Percentiles rank a stretch among this genome's conserved stretches.
Evolutionary conservation across 192 early-diverging fungal genomes (phyloP).

Genomic region (Entomortierella beljakovae): DNA sequence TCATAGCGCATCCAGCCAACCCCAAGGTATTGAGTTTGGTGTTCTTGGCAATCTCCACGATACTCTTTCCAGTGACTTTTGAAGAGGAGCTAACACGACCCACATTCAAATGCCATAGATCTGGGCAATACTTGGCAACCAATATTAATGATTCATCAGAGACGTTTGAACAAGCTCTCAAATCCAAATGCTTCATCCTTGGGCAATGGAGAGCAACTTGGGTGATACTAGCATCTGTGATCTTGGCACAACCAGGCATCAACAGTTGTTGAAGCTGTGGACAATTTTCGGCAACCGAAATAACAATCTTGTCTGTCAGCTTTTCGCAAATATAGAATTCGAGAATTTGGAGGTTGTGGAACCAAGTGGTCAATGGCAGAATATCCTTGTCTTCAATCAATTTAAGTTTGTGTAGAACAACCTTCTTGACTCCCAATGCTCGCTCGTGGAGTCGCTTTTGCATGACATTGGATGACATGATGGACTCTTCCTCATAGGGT

Average conservation of each 20-base stretch:
- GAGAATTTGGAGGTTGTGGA: conserved; percentile 48
- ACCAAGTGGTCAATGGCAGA: conserved; percentile 37
- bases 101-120: conserved; percentile 61
- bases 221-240: conserved; percentile 58
- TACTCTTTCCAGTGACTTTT: conserved; percentile 57
- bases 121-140: conserved; percentile 57
- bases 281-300: conserved; percentile 49
- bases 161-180: conserved; percentile 61
- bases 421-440: conserved; percentile 26
- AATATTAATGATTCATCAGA: conserved; percentile 55
- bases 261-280: conserved; percentile 55
- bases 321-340: conserved; percentile 69
- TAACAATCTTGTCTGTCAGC: conserved; percentile 54
- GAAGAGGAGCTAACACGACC: conserved; percentile 58
- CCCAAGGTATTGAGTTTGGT: conserved; percentile 58
- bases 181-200: conserved; percentile 58
- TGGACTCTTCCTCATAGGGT: conserved; percentile 13
- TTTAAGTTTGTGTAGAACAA: conserved; percentile 54
- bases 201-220: conserved; percentile 56
- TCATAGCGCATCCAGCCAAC: conserved; percentile 62
- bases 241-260: conserved; percentile 62
- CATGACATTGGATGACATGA: conserved; percentile 30
- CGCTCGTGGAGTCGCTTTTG: conserved; percentile 48
- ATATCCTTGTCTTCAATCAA: conserved; percentile 37
- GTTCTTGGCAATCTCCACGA: conserved; percentile 58